phyloP scores from a whole-genome alignment of 1,284 basidiomycete species.

The Sparassis latifolia region DNA sequence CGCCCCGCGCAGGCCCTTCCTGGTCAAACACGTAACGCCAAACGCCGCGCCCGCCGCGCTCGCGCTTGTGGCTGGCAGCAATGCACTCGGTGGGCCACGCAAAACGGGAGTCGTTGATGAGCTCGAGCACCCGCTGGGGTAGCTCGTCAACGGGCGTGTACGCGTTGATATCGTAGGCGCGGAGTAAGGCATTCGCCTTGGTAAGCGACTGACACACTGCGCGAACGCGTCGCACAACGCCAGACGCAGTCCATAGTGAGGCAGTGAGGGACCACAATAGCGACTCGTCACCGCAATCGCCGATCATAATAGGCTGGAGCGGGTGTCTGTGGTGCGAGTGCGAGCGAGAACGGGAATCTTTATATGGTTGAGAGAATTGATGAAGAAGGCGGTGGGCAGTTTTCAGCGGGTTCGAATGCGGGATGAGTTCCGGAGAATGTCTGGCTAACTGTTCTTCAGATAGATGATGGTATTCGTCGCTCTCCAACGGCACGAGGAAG shows the following conservation, averaged over 20 bases:
- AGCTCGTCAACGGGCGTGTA: conserved; percentile 57
- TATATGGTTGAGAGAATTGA: neutral
- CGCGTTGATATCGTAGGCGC: conserved; percentile 60
- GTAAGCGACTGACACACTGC: conserved; percentile 64
- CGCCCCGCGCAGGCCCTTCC: conserved; percentile 54
- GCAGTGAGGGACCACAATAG: conserved; percentile 51
- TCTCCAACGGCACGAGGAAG: conserved; percentile 34
- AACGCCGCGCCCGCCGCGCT: conserved; percentile 47
- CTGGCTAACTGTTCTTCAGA: conserved; percentile 18
- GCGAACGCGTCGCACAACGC: conserved; percentile 56
- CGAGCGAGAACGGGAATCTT: conserved; percentile 16
- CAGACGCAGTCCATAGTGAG: conserved; percentile 54
- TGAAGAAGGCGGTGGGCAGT: conserved; percentile 20
- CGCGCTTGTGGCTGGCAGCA: conserved; percentile 33
- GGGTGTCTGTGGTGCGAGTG: conserved; percentile 25
- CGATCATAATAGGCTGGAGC: conserved; percentile 66
- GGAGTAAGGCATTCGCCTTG: conserved; percentile 52
- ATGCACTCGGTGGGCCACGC: conserved; percentile 69
- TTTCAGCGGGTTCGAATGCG: conserved; percentile 21
- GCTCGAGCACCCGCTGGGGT: conserved; percentile 55
- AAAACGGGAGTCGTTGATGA: conserved; percentile 65
- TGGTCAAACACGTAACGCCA: conserved; percentile 78
- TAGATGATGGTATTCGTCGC: conserved; percentile 11
- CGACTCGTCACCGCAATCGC: conserved; percentile 63
- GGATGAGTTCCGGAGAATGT: conserved; percentile 17